Conservation (phyloP, 2,329 filamentous ascomycete species). For the Pyrenophora graminea region DNA sequence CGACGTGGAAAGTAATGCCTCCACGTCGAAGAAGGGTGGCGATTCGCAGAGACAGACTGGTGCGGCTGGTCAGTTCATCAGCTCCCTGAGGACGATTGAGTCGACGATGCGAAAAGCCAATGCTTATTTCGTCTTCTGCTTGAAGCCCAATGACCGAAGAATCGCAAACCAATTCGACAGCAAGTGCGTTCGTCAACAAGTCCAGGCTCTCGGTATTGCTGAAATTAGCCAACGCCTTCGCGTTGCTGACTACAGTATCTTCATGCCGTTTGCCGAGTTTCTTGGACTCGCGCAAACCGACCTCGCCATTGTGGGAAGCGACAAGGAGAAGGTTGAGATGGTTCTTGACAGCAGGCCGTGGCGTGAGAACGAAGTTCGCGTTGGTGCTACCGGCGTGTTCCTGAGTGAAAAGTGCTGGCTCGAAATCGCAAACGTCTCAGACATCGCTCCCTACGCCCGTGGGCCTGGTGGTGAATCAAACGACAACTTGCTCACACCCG, state of each 20-base stretch:
- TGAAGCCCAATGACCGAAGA: constrained; percentile 94
- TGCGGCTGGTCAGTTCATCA: constrained; percentile 88
- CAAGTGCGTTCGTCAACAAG: constrained; percentile 93
- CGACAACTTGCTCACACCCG: constrained; percentile 63
- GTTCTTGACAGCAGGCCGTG: constrained; percentile 92
- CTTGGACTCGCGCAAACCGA: constrained; percentile 85
- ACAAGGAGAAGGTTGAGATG: constrained; percentile 87
- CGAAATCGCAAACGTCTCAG: constrained; percentile 75
- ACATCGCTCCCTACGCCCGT: constrained; percentile 56
- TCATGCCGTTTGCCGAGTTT: constrained; percentile 95
- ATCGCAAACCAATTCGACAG: constrained; percentile 99
- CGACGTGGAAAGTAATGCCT: constrained; percentile 47
- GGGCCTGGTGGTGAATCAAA: constrained; percentile 26
- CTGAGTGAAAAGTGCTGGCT: constrained; percentile 95
- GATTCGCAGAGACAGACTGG: constrained; percentile 68
- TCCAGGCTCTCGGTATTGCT: constrained; percentile 93
- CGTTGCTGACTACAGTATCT: constrained; percentile 93
- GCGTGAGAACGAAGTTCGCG: constrained; percentile 86
- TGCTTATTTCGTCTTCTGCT: constrained; percentile 92
- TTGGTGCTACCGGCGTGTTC: constrained; percentile 92
- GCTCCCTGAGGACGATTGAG: constrained; percentile 86
- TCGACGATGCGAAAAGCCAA: constrained; percentile 88
- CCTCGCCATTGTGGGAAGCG: constrained; percentile 83
- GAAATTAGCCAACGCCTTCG: constrained; percentile 93
- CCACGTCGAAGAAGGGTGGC: constrained; percentile 46